Evolutionary conservation across 75 land plant species (phyloP).

Genomic region (Cunninghamia lanceolata): DNA sequence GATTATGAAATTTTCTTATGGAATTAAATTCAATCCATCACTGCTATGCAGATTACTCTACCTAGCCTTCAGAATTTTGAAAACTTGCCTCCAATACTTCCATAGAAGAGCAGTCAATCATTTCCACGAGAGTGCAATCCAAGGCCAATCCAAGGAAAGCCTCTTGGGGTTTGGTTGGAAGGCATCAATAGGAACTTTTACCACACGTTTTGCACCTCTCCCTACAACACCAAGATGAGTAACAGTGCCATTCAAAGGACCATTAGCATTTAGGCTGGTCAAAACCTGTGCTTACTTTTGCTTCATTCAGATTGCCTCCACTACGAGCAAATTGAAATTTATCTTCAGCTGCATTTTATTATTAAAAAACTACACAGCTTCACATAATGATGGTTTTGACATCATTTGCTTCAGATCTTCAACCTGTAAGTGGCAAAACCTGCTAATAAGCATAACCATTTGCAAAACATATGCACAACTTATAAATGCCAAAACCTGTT

Average conservation of each 20-base stretch:
- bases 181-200: conserved; percentile 26
- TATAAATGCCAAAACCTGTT: background rate
- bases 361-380: conserved; percentile 42
- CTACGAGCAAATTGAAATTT: conserved; percentile 28
- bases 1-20: background rate
- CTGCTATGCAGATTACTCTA: background rate
- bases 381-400: conserved; percentile 54
- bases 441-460: background rate
- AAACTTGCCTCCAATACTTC: background rate
- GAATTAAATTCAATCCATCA: background rate
- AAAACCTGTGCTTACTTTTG: conserved; percentile 14
- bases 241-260: conserved; percentile 47
- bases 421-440: conserved; percentile 29
- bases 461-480: background rate
- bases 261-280: conserved; percentile 49
- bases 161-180: conserved; percentile 36
- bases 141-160: conserved; percentile 16
- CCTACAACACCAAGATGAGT: conserved; percentile 93
- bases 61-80: too few relatives aligned
- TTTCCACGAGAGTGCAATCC: conserved; percentile 21
- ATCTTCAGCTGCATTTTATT: conserved; percentile 38
- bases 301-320: conserved; percentile 17
- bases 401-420: conserved; percentile 75
- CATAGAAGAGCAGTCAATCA: conserved; percentile 16
- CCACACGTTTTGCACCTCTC: conserved; percentile 84